These are phyloP conservation scores for Phytophthora niederhauseri DNA, from an alignment of 352 stramenopile genomes.

Conservation along the genomic window DNA sequence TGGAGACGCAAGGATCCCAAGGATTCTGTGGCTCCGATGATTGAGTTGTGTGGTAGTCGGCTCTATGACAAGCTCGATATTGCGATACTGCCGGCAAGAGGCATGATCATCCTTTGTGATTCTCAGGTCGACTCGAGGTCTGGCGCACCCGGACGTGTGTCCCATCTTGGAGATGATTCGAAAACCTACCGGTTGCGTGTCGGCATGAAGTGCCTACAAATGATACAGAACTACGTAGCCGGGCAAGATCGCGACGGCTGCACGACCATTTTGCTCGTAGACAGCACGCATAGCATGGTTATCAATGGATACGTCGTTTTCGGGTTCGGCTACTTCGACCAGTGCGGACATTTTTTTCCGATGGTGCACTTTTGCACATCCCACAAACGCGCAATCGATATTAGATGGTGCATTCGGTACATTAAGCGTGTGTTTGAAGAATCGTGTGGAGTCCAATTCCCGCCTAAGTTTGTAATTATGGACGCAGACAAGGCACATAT, in stretches of 20 bases:
- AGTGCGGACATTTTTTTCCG: not conserved
- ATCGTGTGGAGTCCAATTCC: not conserved
- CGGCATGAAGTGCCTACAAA: not conserved
- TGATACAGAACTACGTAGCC: not conserved
- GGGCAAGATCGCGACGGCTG: not conserved
- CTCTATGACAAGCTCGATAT: not conserved
- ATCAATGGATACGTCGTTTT: conserved; percentile 15
- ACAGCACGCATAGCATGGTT: conserved; percentile 3
- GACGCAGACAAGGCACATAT: not conserved
- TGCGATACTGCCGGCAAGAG: not conserved
- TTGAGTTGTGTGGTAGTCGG: conserved; percentile 9
- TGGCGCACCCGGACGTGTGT: not conserved
- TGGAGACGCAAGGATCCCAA: conserved; percentile 6
- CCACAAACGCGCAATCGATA: not conserved
- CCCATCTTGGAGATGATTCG: not conserved
- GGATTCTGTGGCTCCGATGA: conserved; percentile 8
- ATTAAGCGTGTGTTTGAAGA: not conserved
- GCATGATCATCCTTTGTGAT: not conserved
- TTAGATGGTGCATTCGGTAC: not conserved
- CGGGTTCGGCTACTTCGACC: not conserved
- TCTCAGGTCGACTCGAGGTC: not conserved
- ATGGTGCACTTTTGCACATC: not conserved
- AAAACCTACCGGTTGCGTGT: not conserved
- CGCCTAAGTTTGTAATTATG: not conserved
- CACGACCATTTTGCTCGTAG: not conserved